Base-by-base conservation (phyloP, 345 rosid genomes). In the Acer saccharum region DNA sequence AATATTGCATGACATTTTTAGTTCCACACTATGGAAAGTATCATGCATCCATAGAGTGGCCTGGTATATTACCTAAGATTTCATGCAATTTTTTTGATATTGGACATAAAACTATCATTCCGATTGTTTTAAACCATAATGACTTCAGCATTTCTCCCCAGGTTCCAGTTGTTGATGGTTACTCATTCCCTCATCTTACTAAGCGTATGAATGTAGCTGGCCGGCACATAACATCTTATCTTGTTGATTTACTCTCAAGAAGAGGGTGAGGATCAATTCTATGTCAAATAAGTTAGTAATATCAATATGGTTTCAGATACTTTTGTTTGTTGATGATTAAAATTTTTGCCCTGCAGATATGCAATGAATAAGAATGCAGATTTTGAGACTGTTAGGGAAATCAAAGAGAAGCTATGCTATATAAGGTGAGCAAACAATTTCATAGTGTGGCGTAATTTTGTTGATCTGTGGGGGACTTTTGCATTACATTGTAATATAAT, bases 111-210 rank as follows among this genome's bases (percentile, higher is more conserved):
- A 20, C 7, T 29, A 20, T 65, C 39, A 50, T 39, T 64, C 50
- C 25, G 13, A 74, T 80, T 66, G 72, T 39, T 25, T 58, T 79
- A 75, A 77, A 76, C 79, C 16, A 76, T 72, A 76, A 80, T 67
- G 79, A 63, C 69, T 78, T 79, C 21, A 2, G 10, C 32, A 25
- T 81, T 64, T 71, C 72, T 81, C 57, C 82, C 43, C 85, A 96
- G 98, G 99, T 96, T 78, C 99, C 99, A 39, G 98, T 96, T 79
- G 99, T 96, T 85, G 99, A 96, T 46, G 98, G 99, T 60, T 96
- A 91, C 78, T 96, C 99, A 14, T 96, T 96, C 65, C 99, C 99
- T 73, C 99, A 96, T 87, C 95, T 96, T 48, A 96, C 99, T 50
- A 96, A 96, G 83, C 86, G 98, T 73, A 96, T 95, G 99, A 96